These are phyloP conservation scores for Microcyclospora tardicrescens DNA, from an alignment of 2,329 filamentous ascomycete genomes.

Conservation along the genomic window DNA sequence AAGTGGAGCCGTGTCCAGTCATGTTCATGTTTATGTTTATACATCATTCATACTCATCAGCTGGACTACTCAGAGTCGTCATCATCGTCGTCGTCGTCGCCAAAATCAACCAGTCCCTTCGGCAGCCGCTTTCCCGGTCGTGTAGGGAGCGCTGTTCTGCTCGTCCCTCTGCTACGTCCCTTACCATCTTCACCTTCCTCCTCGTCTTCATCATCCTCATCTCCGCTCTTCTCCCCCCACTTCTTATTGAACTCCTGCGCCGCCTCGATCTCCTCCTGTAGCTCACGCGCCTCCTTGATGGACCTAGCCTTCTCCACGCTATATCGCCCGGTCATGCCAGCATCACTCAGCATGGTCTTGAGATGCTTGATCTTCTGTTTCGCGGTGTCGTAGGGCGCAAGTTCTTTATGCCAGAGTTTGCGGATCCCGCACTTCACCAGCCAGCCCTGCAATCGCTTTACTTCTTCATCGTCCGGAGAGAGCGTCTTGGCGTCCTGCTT, in stretches of 20 bases:
- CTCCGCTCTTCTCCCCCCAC: conserved; percentile 48
- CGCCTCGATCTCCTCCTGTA: conserved; percentile 70
- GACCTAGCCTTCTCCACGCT: conserved; percentile 70
- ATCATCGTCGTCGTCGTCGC: conserved; percentile 22
- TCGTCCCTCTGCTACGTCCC: conserved; percentile 5
- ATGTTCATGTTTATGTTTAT: too few species aligned
- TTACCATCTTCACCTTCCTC: conserved; percentile 5
- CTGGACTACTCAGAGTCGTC: conserved; percentile 8
- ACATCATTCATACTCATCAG: too few species aligned
- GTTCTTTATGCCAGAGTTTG: conserved; percentile 79
- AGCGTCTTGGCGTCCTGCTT: conserved; percentile 25
- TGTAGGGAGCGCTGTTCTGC: conserved; percentile 3
- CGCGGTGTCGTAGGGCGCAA: conserved; percentile 60
- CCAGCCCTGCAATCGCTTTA: conserved; percentile 78
- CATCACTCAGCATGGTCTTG: conserved; percentile 61
- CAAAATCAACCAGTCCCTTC: conserved; percentile 25
- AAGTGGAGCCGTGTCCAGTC: too few species aligned
- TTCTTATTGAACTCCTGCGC: conserved; percentile 68
- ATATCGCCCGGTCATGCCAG: conserved; percentile 81
- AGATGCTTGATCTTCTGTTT: conserved; percentile 76
- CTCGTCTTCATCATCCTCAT: conserved; percentile 7
- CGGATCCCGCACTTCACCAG: conserved; percentile 82
- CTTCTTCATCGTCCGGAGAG: conserved; percentile 59
- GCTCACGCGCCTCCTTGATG: conserved; percentile 78
- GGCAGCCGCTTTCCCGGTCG: conserved; percentile 14